Evolutionary conservation across 2,329 filamentous ascomycete genomes (phyloP).

Genomic region (Talaromyces sp.): DNA sequence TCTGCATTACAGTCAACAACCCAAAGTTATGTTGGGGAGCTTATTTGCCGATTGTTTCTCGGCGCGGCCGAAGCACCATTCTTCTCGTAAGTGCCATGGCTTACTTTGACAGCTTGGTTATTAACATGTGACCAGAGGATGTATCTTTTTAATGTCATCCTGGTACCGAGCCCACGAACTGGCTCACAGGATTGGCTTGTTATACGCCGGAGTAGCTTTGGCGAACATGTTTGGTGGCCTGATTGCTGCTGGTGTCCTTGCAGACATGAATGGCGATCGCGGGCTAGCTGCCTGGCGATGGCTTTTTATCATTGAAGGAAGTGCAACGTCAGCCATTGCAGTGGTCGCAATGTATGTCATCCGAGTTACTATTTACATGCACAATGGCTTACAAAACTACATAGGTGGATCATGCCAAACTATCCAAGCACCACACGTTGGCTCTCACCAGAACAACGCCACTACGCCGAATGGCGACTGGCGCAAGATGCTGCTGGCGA

Average conservation of each 20-base stretch:
- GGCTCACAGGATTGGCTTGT: constrained; percentile 62
- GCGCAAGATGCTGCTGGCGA: constrained; percentile 1
- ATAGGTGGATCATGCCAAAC: constrained; percentile 52
- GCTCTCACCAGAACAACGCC: constrained; percentile 60
- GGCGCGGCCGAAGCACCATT: too few species aligned
- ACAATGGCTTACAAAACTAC: too few species aligned
- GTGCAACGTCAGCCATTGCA: constrained; percentile 54
- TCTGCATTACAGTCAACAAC: too few species aligned
- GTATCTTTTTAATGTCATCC: constrained; percentile 2
- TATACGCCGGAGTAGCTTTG: constrained; percentile 66
- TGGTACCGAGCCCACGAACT: constrained; percentile 64
- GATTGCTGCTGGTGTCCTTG: constrained; percentile 58
- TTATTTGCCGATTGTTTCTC: too few species aligned
- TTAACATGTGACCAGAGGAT: not conserved
- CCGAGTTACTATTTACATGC: too few species aligned
- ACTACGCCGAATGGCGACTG: not conserved
- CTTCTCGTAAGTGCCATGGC: too few species aligned
- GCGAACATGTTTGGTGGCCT: constrained; percentile 69
- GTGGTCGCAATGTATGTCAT: constrained; percentile 56
- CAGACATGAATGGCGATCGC: constrained; percentile 53
- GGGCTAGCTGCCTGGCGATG: constrained; percentile 58
- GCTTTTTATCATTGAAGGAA: constrained; percentile 67
- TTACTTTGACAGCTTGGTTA: too few species aligned
- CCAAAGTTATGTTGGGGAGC: too few species aligned
- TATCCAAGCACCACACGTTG: constrained; percentile 63